Percentiles rank a stretch among this genome's conserved stretches.
Conservation (phyloP, 208 protist species). For the Strigomonas culicis region DNA sequence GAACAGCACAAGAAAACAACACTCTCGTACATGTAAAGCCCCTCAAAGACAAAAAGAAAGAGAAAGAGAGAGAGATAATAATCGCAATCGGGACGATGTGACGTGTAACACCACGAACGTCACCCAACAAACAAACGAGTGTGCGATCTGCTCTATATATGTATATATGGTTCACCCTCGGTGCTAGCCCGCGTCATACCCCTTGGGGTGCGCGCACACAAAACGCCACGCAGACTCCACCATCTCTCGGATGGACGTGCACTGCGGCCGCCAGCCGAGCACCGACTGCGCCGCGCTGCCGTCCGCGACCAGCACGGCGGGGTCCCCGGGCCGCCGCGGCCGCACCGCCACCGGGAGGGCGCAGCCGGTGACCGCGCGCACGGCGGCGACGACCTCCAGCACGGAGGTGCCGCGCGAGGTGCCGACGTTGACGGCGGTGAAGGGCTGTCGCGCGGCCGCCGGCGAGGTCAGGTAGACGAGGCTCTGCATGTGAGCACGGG, state of each 20-base stretch:
- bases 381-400: conserved; percentile 92
- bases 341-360: conserved; percentile 81
- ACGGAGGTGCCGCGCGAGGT: conserved; percentile 94
- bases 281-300: conserved; percentile 41
- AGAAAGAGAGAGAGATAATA: conserved; percentile 5
- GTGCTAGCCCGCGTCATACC: conserved; percentile 25
- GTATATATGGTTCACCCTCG: not conserved
- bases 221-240: conserved; percentile 78
- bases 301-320: conserved; percentile 65
- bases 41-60: not conserved
- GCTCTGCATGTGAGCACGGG: conserved; percentile 93
- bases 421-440: conserved; percentile 94
- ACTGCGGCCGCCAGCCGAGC: conserved; percentile 74
- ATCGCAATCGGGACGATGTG: not conserved
- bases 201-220: conserved; percentile 43
- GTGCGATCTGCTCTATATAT: not conserved
- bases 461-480: conserved; percentile 67
- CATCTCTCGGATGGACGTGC: conserved; percentile 74
- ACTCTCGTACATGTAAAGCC: no score
- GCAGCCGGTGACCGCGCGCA: conserved; percentile 87
- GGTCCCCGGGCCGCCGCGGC: conserved; percentile 62
- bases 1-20: not conserved
- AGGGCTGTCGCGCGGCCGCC: conserved; percentile 45
- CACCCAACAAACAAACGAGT: conserved; percentile 7
- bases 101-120: not conserved